Evolutionary conservation across 2,329 filamentous ascomycete genomes (phyloP).

Genomic region (Aureobasidium sp.): DNA sequence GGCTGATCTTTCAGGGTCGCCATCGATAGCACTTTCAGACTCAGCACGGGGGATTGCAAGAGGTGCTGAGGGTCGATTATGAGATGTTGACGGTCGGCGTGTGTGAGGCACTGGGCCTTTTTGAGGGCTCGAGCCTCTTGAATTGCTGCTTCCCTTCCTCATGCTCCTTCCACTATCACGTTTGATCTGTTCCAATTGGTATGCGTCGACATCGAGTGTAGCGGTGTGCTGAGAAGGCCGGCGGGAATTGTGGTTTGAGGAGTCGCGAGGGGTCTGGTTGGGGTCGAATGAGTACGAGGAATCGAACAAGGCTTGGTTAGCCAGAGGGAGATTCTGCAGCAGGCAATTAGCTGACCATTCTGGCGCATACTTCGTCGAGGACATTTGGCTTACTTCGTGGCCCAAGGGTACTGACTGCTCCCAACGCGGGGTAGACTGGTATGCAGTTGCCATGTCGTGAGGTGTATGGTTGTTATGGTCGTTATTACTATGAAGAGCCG

Average conservation of each 20-base stretch:
- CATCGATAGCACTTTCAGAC: not conserved
- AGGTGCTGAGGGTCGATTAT: not conserved
- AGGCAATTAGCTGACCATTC: not conserved
- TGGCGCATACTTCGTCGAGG: not conserved
- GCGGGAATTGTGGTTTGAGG: not conserved
- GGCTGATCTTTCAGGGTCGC: slow-evolving; percentile 50
- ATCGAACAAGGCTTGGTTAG: not conserved
- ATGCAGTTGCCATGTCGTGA: slow-evolving; percentile 8
- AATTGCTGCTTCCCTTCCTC: not conserved
- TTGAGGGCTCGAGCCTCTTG: not conserved
- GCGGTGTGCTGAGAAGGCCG: slow-evolving; percentile 3
- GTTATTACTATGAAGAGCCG: not conserved
- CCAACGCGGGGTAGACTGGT: slow-evolving; percentile 10
- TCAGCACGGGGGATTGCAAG: not conserved
- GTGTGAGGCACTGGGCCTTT: not conserved
- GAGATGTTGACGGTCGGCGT: slow-evolving; percentile 1
- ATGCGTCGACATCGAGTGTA: slow-evolving; percentile 4
- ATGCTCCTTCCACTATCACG: slow-evolving; percentile 2
- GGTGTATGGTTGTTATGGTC: not conserved
- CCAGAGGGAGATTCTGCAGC: not conserved
- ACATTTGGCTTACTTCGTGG: slow-evolving; percentile 1
- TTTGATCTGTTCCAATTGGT: slow-evolving; percentile 5
- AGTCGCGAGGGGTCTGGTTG: not conserved
- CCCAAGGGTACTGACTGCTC: slow-evolving; percentile 5
- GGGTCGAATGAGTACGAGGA: slow-evolving; percentile 2